Evolutionary conservation across 345 rosid genomes (phyloP).

Genomic region (Camelina sativa): DNA sequence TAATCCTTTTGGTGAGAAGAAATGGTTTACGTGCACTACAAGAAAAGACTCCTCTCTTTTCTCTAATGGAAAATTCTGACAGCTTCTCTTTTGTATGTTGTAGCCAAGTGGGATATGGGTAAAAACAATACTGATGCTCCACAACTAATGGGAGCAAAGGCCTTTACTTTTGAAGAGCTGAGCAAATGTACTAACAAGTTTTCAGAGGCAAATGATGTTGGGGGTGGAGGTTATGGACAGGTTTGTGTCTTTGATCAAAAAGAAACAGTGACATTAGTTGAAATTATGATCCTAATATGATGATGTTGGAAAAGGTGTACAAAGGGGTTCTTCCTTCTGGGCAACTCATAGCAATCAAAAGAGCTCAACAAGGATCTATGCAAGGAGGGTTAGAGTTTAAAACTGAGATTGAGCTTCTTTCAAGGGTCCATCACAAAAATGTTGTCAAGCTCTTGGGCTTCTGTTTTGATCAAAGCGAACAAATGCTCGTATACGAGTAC

Average conservation of each 20-base stretch:
- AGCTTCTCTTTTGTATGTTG: background rate
- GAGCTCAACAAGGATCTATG: conserved; percentile 72
- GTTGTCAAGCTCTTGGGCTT: conserved; percentile 66
- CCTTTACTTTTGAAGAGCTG: conserved; percentile 17
- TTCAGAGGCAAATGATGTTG: conserved; percentile 12
- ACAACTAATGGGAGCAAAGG: conserved; percentile 13
- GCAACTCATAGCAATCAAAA: conserved; percentile 60
- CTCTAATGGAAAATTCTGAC: background rate
- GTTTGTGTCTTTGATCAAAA: background rate
- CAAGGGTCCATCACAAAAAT: conserved; percentile 77
- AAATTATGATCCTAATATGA: background rate
- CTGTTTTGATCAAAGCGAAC: conserved; percentile 56
- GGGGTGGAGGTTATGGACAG: conserved; percentile 18
- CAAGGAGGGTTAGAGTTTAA: conserved; percentile 75
- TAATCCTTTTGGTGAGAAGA: conserved; percentile 13
- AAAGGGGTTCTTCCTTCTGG: conserved; percentile 61
- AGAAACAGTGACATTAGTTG: background rate
- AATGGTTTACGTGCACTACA: background rate
- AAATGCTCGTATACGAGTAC: conserved; percentile 16
- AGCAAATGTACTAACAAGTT: background rate
- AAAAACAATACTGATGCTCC: background rate
- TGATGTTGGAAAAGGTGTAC: conserved; percentile 58
- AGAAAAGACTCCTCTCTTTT: background rate
- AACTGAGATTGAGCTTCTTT: conserved; percentile 80
- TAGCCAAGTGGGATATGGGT: background rate